Evolutionary conservation across 257 asterid genomes (phyloP), one percentile per base, ranked within the genome.

Genomic region (Solanum appendiculatum): DNA sequence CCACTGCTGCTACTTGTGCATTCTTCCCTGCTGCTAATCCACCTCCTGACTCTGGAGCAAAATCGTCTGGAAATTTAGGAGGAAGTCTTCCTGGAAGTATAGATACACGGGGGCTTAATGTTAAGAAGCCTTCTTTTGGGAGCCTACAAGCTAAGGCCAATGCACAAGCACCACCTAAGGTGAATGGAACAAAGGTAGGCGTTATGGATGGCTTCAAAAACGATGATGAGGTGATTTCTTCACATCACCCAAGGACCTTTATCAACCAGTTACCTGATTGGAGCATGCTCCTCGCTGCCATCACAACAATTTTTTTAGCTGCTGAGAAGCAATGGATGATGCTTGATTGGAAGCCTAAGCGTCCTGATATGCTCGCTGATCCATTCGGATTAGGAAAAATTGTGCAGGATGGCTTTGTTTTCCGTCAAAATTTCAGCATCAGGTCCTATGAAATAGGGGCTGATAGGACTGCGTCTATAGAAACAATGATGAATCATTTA

Each of bases 261-360:
- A 94, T 93, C 90, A 96, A 97, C 89, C 98, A 95, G 78, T 91
- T 97, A 86, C 98, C 99, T 51, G 99, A 97, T 88, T 97, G 99
- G 99, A 97, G 99, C 91, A 95, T 96, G 98, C 98, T 97, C 84
- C 99, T 97, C 88, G 98, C 98, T 44, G 98, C 99, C 85, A 93
- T 97, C 85, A 96, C 98, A 3, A 97, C 99, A 16, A 90, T 95
- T 83, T 97, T 97, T 93, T 91, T 97, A 92, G 99, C 99, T 13
- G 99, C 99, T 16, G 99, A 97, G 92, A 97, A 96, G 92, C 98
- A 95, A 90, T 97, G 99, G 99, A 97, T 94, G 98, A 95, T 95
- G 99, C 97, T 97, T 93, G 99, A 97, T 90, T 96, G 98, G 99
- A 97, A 97, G 87, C 98, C 99, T 8, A 97, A 96, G 91, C 92